Conservation (phyloP, 2,329 filamentous ascomycete species). For the Colletotrichum echinochloae region DNA sequence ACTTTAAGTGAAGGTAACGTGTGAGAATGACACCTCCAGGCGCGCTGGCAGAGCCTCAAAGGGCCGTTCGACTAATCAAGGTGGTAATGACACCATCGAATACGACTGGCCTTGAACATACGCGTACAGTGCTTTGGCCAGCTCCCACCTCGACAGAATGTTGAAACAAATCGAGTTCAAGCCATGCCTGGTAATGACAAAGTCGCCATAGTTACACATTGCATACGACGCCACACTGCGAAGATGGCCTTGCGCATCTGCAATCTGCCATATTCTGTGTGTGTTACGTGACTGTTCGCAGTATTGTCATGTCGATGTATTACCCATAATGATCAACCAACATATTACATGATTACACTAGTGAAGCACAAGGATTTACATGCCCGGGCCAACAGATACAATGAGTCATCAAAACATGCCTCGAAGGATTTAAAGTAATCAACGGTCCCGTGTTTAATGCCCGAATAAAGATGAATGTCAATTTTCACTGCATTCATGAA, state of each 20-base stretch:
- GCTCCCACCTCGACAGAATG: too few species aligned
- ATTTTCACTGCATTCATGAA: not conserved
- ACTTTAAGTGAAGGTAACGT: not conserved
- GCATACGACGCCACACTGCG: not conserved
- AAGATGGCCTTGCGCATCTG: not conserved
- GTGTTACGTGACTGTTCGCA: not conserved
- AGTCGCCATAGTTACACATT: not conserved
- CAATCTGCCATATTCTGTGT: not conserved
- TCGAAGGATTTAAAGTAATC: not conserved
- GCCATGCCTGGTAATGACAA: not conserved
- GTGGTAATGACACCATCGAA: not conserved
- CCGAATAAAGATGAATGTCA: not conserved
- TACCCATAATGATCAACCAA: not conserved
- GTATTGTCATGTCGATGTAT: not conserved
- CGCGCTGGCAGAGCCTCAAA: not conserved
- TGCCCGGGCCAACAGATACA: not conserved
- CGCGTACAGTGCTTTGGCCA: not conserved
- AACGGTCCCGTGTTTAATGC: not conserved
- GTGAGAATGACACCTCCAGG: not conserved
- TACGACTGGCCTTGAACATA: not conserved
- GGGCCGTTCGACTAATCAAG: not conserved
- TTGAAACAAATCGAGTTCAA: not conserved
- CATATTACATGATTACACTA: not conserved
- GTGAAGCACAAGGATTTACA: not conserved
- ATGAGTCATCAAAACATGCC: not conserved